Conservation (phyloP, 2,329 filamentous ascomycete species). For the Penicillium olsonii region DNA sequence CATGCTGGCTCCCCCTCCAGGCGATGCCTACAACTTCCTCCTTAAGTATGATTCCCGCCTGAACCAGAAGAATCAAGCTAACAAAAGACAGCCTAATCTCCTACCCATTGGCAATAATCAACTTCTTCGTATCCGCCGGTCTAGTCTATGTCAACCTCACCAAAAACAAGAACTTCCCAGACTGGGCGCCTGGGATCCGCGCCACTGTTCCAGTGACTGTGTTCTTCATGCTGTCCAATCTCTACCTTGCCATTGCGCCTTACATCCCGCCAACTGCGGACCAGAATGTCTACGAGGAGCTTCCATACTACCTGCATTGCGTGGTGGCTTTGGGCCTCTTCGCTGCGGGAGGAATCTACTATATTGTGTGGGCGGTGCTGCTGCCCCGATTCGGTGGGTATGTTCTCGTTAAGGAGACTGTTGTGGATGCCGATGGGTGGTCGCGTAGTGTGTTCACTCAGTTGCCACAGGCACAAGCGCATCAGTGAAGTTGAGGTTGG, state of each 20-base stretch:
- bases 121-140: constrained; percentile 53
- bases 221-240: constrained; percentile 56
- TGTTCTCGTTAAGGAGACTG: constrained; percentile 57
- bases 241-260: constrained; percentile 55
- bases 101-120: constrained; percentile 50
- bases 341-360: constrained; percentile 53
- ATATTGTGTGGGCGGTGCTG: constrained; percentile 53
- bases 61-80: not conserved
- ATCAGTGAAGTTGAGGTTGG: not conserved
- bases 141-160: constrained; percentile 51
- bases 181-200: constrained; percentile 53
- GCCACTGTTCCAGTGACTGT: constrained; percentile 53
- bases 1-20: constrained; percentile 66
- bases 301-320: constrained; percentile 57
- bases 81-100: constrained; percentile 34
- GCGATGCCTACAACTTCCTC: constrained; percentile 67
- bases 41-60: constrained; percentile 36
- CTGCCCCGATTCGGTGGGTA: constrained; percentile 49
- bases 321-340: constrained; percentile 56
- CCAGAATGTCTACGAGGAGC: constrained; percentile 53
- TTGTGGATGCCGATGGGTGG: constrained; percentile 65
- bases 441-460: constrained; percentile 58
- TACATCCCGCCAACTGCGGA: constrained; percentile 52
- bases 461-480: constrained; percentile 35
- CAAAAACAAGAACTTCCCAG: constrained; percentile 39